phyloP scores from a whole-genome alignment of 106 monocot species.

The Dactylorhiza incarnata region DNA sequence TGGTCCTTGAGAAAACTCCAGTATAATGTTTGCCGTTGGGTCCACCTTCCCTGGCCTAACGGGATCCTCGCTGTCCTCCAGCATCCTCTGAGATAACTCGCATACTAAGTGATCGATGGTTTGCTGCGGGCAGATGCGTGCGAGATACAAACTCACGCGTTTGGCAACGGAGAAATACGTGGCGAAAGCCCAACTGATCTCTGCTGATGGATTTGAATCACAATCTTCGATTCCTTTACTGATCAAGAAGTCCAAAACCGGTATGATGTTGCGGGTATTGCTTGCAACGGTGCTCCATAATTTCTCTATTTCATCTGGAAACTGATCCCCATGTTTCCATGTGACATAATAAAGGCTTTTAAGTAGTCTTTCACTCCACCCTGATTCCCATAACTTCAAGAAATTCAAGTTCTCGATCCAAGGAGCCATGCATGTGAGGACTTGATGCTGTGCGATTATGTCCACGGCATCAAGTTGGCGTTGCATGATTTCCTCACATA shows the following conservation, averaged over 20 bases:
- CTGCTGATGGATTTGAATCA: conserved; percentile 91
- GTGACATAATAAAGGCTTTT: conserved; percentile 99
- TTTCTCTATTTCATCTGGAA: conserved; percentile 98
- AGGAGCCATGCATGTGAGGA: conserved; percentile 94
- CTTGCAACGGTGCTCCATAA: conserved; percentile 95
- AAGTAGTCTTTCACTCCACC: conserved; percentile 90
- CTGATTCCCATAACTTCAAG: conserved; percentile 72
- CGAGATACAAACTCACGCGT: conserved; percentile 90
- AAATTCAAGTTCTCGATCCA: conserved; percentile 99
- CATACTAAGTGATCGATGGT: conserved; percentile 97
- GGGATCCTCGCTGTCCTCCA: conserved; percentile 72
- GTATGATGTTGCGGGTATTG: conserved; percentile 79
- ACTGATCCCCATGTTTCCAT: conserved; percentile 96
- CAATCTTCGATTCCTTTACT: conserved; percentile 98
- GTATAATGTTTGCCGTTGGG: conserved; percentile 45
- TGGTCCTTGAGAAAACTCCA: conserved; percentile 92
- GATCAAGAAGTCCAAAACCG: conserved; percentile 87
- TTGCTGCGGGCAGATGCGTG: conserved; percentile 93
- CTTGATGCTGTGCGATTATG: conserved; percentile 98
- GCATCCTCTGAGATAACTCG: conserved; percentile 91
- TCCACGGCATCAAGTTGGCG: conserved; percentile 96
- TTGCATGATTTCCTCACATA: conserved; percentile 97
- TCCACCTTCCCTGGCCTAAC: conserved; percentile 53
- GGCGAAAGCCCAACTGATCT: conserved; percentile 85
- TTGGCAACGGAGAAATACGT: conserved; percentile 99